These are phyloP conservation scores for Pseudogymnoascus verrucosus DNA, from an alignment of 2,329 filamentous ascomycete genomes.

Conservation along the genomic window DNA sequence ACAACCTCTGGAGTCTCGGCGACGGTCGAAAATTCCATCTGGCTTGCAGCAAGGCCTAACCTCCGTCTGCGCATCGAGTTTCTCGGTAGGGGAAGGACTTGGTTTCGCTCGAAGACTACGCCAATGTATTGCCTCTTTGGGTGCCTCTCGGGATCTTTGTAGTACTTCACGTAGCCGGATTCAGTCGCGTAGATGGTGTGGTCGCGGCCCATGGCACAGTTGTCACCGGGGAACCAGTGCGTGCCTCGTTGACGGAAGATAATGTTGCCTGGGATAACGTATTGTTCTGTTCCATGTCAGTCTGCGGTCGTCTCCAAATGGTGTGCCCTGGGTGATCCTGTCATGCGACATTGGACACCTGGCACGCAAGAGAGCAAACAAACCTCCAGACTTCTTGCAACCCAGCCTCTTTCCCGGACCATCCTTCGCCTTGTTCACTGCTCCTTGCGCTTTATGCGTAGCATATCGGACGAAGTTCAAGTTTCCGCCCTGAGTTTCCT, in stretches of 20 bases:
- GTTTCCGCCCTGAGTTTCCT: slow-evolving; percentile 10
- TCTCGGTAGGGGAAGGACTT: slow-evolving; percentile 67
- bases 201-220: slow-evolving; percentile 88
- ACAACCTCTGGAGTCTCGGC: slow-evolving; percentile 4
- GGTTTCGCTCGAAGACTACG: slow-evolving; percentile 75
- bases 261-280: slow-evolving; percentile 92
- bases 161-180: slow-evolving; percentile 92
- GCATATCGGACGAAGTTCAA: slow-evolving; percentile 25
- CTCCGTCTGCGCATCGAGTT: slow-evolving; percentile 68
- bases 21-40: slow-evolving; percentile 31
- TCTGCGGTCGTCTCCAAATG: neutral
- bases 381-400: slow-evolving; percentile 86
- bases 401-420: slow-evolving; percentile 80
- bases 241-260: slow-evolving; percentile 96
- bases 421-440: slow-evolving; percentile 63
- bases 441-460: slow-evolving; percentile 51
- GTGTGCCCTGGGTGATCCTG: neutral
- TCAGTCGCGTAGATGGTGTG: slow-evolving; percentile 88
- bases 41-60: slow-evolving; percentile 60
- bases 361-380: slow-evolving; percentile 21
- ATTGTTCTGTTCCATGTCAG: slow-evolving; percentile 56
- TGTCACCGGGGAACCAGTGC: slow-evolving; percentile 90
- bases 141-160: slow-evolving; percentile 75
- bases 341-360: neutral
- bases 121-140: slow-evolving; percentile 91